Evolutionary conservation across 768 basidiomycete species (phyloP), one percentile per base, ranked within the genome.

Genomic region (Cystofilobasidium capitatum): DNA sequence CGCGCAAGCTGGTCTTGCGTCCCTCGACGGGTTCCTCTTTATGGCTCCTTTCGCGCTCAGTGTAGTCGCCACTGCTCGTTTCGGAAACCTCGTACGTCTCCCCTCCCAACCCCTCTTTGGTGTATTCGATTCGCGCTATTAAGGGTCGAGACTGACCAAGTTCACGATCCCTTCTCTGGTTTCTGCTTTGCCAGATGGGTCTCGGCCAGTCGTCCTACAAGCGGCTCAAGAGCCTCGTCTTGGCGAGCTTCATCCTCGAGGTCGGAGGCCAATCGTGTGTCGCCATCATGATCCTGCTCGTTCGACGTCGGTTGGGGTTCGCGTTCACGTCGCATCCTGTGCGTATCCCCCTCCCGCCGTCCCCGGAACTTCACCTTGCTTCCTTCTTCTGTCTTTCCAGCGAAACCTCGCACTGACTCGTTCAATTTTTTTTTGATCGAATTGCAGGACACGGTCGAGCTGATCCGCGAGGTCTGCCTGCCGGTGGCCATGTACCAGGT

Each of bases 11-110:
- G 83, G 66, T 1, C 17, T 68, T 9, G 47, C 60, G 16, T 59
- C 65, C 3, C 42, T 68, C 20, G 65, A 58, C 51, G 51, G 51
- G 7, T 33, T 88, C 71, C 77, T 89, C 35, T 85, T 86, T 64
- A 88, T 86, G 0, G 81, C 88, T 55, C 88, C 88, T 0, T 88
- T 88, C 71, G 87, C 87, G 12, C 17, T 55, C 7, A 22, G 17
- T 13, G 83, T 89, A 31, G 85, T 86, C 40, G 84, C 86, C 4
- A 87, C 86, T 22, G 83, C 85, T 16, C 83, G 85, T 20, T 81
- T 89, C 8, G 88, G 88, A 33, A 87, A 88, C 73, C 78, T 86
- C 51, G 84, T 67, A 9, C n/a, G 66, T 65, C 39, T 13, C 24
- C 37, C n/a, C n/a, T n/a, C n/a, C n/a, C n/a, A n/a, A n/a, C n/a